Evolutionary conservation across 2,329 filamentous ascomycete species (phyloP).

Genomic region (Aspergillus calidoustus): DNA sequence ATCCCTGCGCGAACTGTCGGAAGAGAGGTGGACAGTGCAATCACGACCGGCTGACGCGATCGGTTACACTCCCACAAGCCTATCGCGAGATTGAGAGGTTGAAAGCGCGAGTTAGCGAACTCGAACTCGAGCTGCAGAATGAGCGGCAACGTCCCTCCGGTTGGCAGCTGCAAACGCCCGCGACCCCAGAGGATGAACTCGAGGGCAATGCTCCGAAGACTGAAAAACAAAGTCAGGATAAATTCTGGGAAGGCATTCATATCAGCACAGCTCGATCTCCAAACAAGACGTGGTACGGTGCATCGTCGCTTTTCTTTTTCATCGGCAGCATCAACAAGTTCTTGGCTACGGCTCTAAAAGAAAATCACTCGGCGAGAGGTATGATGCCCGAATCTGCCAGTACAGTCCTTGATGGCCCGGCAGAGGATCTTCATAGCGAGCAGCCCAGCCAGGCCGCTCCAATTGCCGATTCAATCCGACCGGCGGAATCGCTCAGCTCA

Average conservation of each 20-base stretch:
- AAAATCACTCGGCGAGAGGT: conserved; percentile 3
- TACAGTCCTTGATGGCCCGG: conserved; percentile 1
- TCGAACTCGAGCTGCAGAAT: conserved; percentile 40
- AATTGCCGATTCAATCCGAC: background rate
- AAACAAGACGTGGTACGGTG: conserved; percentile 47
- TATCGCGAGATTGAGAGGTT: conserved; percentile 34
- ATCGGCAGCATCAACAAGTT: conserved; percentile 48
- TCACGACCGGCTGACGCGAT: conserved; percentile 14
- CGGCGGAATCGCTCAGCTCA: conserved; percentile 4
- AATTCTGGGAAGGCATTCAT: conserved; percentile 46
- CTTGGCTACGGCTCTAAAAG: conserved; percentile 30
- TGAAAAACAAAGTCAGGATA: conserved; percentile 24
- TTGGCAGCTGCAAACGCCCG: background rate
- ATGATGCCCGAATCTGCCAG: conserved; percentile 6
- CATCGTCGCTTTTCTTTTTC: conserved; percentile 53
- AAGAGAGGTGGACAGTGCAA: conserved; percentile 27
- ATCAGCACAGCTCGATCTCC: conserved; percentile 39
- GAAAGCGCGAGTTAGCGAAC: conserved; percentile 37
- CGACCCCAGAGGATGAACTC: conserved; percentile 8
- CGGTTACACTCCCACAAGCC: conserved; percentile 16
- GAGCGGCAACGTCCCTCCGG: background rate
- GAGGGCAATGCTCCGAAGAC: conserved; percentile 16
- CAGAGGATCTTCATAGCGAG: background rate
- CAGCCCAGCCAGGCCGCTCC: background rate
- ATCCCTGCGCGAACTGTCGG: conserved; percentile 32